Percentiles rank a stretch among this genome's conserved stretches.
phyloP scores from a whole-genome alignment of 257 asterid species.

The Solanum pimpinellifolium region DNA sequence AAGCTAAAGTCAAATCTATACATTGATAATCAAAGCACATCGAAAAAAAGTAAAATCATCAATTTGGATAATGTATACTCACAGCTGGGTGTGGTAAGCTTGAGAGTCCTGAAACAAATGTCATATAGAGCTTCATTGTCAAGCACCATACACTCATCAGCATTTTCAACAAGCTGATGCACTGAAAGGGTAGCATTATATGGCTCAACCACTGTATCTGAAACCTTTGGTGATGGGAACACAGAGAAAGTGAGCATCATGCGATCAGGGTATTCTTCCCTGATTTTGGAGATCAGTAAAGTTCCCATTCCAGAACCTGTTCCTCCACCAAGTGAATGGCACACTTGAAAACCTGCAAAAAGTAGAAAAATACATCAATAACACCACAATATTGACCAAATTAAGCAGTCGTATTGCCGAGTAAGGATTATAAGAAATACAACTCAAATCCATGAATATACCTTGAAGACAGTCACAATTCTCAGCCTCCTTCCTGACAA shows the following conservation, averaged over 20 bases:
- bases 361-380: neutral
- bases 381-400: neutral
- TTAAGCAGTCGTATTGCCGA: neutral
- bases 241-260: slow-evolving; percentile 86
- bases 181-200: slow-evolving; percentile 79
- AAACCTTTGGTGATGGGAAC: slow-evolving; percentile 79
- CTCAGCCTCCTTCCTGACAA: slow-evolving; percentile 78
- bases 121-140: slow-evolving; percentile 78
- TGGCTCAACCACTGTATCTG: slow-evolving; percentile 83
- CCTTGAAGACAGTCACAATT: slow-evolving; percentile 91
- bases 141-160: slow-evolving; percentile 87
- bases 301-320: slow-evolving; percentile 94
- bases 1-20: neutral
- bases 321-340: slow-evolving; percentile 87
- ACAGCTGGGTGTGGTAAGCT: slow-evolving; percentile 87
- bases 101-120: slow-evolving; percentile 71
- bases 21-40: neutral
- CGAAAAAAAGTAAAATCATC: neutral
- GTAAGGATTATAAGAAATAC: neutral
- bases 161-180: slow-evolving; percentile 86
- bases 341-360: slow-evolving; percentile 58
- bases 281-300: slow-evolving; percentile 59
- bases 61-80: slow-evolving; percentile 18
- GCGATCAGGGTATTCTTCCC: slow-evolving; percentile 81
- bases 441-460: slow-evolving; percentile 7